Evolutionary conservation across 148 eudicot genomes (phyloP).

Genomic region (Camellia granthamiana): DNA sequence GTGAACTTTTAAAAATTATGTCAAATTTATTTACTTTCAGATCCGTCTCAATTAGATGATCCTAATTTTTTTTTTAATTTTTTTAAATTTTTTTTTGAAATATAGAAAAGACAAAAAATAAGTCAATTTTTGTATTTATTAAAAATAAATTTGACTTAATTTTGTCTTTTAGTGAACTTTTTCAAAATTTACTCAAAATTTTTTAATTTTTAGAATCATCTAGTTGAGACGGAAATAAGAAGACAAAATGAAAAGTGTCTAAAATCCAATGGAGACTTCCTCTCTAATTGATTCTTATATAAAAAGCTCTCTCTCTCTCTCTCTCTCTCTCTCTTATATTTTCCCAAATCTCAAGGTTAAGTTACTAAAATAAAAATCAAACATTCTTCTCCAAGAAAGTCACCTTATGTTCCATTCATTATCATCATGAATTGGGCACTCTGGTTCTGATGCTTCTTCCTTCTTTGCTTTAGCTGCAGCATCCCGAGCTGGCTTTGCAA

Average conservation of each 20-base stretch:
- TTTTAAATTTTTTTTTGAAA: no score
- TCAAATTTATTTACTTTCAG: no score
- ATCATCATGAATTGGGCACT: constrained; percentile 68
- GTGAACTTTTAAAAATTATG: no score
- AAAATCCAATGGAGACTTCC: background rate
- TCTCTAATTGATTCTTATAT: background rate
- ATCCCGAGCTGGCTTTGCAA: constrained; percentile 79
- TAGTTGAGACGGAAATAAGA: no score
- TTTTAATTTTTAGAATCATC: no score
- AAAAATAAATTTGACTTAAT: no score
- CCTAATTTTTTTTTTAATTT: no score
- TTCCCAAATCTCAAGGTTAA: background rate
- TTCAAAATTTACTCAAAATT: no score
- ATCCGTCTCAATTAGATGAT: no score
- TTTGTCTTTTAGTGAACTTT: no score
- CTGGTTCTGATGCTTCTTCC: constrained; percentile 50
- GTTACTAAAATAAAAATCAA: background rate
- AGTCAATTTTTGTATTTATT: no score
- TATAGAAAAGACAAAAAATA: no score
- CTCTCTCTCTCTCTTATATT: background rate
- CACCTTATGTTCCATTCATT: constrained; percentile 97
- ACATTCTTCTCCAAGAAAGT: background rate
- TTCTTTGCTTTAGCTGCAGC: constrained; percentile 88
- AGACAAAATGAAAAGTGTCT: background rate
- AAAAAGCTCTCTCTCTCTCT: background rate